phyloP scores from a whole-genome alignment of 1,284 basidiomycete species.

The Trametes versicolor region DNA sequence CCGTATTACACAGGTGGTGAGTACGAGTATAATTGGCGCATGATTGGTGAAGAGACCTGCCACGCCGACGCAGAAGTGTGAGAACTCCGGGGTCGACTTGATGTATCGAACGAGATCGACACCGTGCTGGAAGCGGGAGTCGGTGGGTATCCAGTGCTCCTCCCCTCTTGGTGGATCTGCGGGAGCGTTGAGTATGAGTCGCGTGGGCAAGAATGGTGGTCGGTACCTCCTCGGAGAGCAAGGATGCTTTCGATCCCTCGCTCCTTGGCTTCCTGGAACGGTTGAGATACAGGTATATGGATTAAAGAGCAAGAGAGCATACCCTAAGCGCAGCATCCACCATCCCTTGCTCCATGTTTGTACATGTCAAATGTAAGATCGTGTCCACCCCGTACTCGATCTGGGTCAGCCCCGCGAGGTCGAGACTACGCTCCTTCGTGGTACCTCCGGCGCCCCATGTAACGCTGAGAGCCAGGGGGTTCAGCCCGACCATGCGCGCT shows the following conservation, averaged over 20 bases:
- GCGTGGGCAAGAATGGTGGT: neutral
- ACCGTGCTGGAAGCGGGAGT: conserved; percentile 88
- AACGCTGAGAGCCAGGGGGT: conserved; percentile 86
- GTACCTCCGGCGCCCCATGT: conserved; percentile 99
- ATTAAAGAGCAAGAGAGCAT: conserved; percentile 30
- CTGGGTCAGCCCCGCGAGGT: conserved; percentile 82
- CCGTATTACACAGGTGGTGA: conserved; percentile 30
- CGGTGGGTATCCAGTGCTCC: conserved; percentile 91
- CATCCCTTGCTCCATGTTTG: conserved; percentile 92
- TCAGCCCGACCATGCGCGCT: conserved; percentile 71
- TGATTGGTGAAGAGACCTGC: conserved; percentile 62
- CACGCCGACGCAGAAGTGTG: conserved; percentile 92
- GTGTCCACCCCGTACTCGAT: conserved; percentile 82
- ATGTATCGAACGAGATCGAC: conserved; percentile 94
- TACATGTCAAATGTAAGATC: conserved; percentile 96
- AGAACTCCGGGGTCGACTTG: conserved; percentile 80
- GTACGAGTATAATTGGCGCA: conserved; percentile 22
- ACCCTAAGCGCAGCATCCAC: conserved; percentile 89
- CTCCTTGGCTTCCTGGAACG: conserved; percentile 75
- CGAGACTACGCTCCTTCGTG: conserved; percentile 89
- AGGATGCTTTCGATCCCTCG: conserved; percentile 92
- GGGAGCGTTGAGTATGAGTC: conserved; percentile 16
- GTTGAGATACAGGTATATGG: neutral
- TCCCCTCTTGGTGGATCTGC: conserved; percentile 92
- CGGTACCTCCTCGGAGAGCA: conserved; percentile 86